Evolutionary conservation across 2,329 filamentous ascomycete species (phyloP), one percentile per base, ranked within the genome.

Genomic region (Fusarium pininemorale): DNA sequence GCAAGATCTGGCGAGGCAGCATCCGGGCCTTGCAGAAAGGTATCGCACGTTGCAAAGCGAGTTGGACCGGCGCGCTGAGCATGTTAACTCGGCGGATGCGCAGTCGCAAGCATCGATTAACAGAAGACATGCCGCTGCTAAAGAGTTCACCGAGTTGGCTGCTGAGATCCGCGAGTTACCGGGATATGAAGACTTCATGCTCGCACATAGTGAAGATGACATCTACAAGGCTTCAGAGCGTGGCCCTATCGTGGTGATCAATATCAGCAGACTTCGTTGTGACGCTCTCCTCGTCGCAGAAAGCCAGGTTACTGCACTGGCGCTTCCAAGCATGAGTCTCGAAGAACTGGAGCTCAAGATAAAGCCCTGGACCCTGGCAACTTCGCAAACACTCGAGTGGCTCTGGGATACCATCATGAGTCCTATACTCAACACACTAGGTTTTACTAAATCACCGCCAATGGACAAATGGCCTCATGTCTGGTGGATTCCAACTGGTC

Each of bases 401-500:
- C 51, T 63, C 11, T 63, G 39, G 60, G 50, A 63, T n/a, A 39
- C 41, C 2, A 38, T 47, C 10, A 15, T 32, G 7, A 22, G 32
- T 10, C 60, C 60, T 2, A 24, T 63, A 6, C 28, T 63, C 4
- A 35, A 14, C 10, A 18, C 5, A 1, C 32, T 63, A 15, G 51
- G 51, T 2, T 26, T 58, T 22, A 18, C 16, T 12, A 7, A n/a
- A 1, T 1, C 12, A 3, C 59, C 39, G 1, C 1, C 2, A 2
- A 1, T 2, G 5, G 14, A 32, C 1, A 9, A 18, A 18, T 39
- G 30, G 59, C 60, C 41, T 0, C 51, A 22, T 26, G 14, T 63
- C 4, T 63, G 51, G 51, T 63, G 60, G 51, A 32, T 58, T 16
- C 60, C 51, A 2, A 63, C 60, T 0, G 60, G 60, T 2, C 60